These are phyloP conservation scores for Flaveria linearis DNA, from an alignment of 129 eudicot genomes.

Conservation along the genomic window DNA sequence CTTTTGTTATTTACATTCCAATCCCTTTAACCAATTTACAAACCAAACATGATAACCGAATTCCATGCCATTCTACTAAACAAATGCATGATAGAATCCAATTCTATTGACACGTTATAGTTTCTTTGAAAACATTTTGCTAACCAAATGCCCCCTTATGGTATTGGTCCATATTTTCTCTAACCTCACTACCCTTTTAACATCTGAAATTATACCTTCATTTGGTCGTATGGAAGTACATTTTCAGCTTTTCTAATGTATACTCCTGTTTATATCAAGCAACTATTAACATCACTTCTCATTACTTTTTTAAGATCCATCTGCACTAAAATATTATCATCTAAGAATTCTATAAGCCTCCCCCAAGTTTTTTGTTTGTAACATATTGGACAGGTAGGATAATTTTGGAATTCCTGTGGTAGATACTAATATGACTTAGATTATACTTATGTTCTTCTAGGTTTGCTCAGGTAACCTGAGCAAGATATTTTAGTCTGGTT, in stretches of 20 bases:
- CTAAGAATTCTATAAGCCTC: not conserved
- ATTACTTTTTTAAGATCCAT: too few relatives aligned
- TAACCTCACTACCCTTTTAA: not conserved
- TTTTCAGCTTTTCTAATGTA: not conserved
- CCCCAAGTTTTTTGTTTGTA: not conserved
- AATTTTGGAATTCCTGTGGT: not conserved
- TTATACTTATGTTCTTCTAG: not conserved
- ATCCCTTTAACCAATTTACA: not conserved
- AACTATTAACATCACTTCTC: not conserved
- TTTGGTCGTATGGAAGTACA: not conserved
- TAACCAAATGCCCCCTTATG: not conserved
- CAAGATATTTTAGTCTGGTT: not conserved
- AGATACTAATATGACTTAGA: not conserved
- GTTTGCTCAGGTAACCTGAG: not conserved
- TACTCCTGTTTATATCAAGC: slow-evolving; percentile 3
- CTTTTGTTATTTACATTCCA: not conserved
- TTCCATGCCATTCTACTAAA: not conserved
- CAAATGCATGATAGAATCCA: not conserved
- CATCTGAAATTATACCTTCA: not conserved
- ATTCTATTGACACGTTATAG: not conserved
- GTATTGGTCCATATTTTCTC: not conserved
- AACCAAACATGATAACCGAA: not conserved
- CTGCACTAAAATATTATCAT: not conserved
- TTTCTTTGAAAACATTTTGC: not conserved
- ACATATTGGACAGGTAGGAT: slow-evolving; percentile 17